Evolutionary conservation across 345 rosid genomes (phyloP).

Genomic region (Erucastrum elatum): DNA sequence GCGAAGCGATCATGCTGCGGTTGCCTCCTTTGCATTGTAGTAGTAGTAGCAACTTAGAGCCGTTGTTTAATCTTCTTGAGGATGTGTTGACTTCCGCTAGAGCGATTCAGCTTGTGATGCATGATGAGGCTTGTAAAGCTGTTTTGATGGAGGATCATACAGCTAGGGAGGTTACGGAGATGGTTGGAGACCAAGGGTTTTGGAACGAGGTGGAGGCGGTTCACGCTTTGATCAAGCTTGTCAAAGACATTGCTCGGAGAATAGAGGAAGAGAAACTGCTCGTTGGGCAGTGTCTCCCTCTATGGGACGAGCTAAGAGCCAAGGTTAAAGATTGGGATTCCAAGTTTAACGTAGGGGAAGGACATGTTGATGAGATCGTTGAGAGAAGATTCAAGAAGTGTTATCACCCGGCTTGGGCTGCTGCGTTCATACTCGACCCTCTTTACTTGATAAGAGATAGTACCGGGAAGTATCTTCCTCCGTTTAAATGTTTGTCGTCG

Average conservation of each 20-base stretch:
- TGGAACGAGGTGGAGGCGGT: conserved; percentile 92
- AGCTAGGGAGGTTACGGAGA: conserved; percentile 73
- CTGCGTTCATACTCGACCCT: conserved; percentile 92
- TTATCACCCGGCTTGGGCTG: conserved; percentile 99
- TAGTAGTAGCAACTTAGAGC: conserved; percentile 37
- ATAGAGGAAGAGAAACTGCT: conserved; percentile 85
- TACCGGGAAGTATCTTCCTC: conserved; percentile 90
- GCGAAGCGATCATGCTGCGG: conserved; percentile 58
- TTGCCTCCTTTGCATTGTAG: conserved; percentile 64
- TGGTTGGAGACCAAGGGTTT: conserved; percentile 75
- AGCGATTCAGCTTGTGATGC: conserved; percentile 70
- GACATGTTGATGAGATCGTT: conserved; percentile 66
- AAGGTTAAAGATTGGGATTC: conserved; percentile 90
- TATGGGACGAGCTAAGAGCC: conserved; percentile 84
- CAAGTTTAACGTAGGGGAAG: conserved; percentile 69
- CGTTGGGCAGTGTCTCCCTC: conserved; percentile 85
- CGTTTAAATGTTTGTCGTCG: conserved; percentile 72
- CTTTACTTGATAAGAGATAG: conserved; percentile 78
- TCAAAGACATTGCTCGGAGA: conserved; percentile 80
- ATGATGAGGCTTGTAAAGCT: conserved; percentile 76
- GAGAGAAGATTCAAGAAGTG: conserved; percentile 86
- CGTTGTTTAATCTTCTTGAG: conserved; percentile 65
- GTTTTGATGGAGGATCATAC: conserved; percentile 69
- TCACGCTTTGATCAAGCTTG: conserved; percentile 67
- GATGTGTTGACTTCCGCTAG: conserved; percentile 72